Evolutionary conservation across 345 rosid genomes (phyloP), one percentile per base, ranked within the genome.

Genomic region (Pugionium cornutum): DNA sequence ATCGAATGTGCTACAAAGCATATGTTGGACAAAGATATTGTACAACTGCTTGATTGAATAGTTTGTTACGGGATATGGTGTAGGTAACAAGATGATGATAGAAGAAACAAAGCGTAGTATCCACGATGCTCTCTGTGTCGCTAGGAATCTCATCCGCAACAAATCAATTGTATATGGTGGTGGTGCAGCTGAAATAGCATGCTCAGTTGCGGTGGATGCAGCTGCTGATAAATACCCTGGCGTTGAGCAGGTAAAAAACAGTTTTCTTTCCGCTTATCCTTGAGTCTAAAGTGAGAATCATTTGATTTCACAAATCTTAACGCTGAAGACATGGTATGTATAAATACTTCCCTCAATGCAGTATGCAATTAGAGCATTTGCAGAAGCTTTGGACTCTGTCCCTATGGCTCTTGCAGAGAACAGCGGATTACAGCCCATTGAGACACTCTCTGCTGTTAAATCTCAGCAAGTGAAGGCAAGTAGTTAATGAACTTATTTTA

Each of bases 371-470:
- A 79, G 95, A 67, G 97, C 89, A 45, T 91, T 91, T 48, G 97
- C 91, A 34, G 99, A 95, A 81, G 95, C 96, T 54, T 69, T 95
- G 76, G 99, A 94, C 73, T 69, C 84, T 9, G 58, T 94, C 54
- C 89, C 97, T 1, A 87, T 86, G 99, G 96, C 99, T 10, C 96
- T 94, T 36, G 99, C 99, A 5, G 97, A 95, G 74, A 95, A 95
- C 72, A 90, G 97, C 52, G 99, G 99, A 37, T 82, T 88, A 72
- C 96, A 90, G 69, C 97, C 99, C 28, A 91, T 91, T 53, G 97
- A 95, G 78, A 91, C 95, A 1, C 80, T 91, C 41, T 95, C 99
- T 60, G 96, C 88, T 0, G 99, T 91, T 56, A 95, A 91, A 78
- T 83, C 91, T 70, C 96, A 88, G 76, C 97, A 90, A 82, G 71